Evolutionary conservation across 768 basidiomycete genomes (phyloP).

Genomic region (Cytidiella melzeri): DNA sequence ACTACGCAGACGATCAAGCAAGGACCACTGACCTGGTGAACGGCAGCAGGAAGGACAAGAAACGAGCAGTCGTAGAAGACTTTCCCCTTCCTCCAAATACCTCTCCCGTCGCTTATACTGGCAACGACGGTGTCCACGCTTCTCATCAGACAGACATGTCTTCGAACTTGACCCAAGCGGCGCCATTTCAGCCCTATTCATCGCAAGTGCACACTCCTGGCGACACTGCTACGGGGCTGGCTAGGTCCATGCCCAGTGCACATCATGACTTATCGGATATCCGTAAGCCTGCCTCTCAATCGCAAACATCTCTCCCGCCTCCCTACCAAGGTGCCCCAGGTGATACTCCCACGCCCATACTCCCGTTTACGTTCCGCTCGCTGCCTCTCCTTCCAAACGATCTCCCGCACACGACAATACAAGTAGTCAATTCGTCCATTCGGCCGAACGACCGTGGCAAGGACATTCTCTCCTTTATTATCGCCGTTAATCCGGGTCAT

Average conservation of each 20-base stretch:
- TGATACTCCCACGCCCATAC: conserved; percentile 19
- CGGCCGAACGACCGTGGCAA: conserved; percentile 86
- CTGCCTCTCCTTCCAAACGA: conserved; percentile 66
- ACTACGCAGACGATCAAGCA: conserved; percentile 12
- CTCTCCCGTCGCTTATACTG: conserved; percentile 8
- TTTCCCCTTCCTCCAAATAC: conserved; percentile 43
- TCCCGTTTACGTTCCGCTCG: conserved; percentile 51
- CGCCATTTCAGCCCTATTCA: background rate
- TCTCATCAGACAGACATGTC: conserved; percentile 4
- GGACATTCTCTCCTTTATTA: conserved; percentile 86
- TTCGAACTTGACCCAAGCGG: background rate
- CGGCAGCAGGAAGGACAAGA: no score
- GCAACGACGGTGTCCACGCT: conserved; percentile 16
- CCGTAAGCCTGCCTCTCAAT: conserved; percentile 7
- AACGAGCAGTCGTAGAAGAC: conserved; percentile 42
- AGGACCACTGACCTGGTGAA: conserved; percentile 4
- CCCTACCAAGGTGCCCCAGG: conserved; percentile 16
- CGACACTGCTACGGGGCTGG: background rate
- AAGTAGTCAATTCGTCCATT: conserved; percentile 78
- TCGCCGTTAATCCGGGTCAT: conserved; percentile 65
- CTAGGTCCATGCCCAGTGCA: background rate
- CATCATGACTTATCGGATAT: background rate
- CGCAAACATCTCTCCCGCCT: conserved; percentile 15
- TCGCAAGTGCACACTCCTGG: background rate
- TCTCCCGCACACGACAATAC: conserved; percentile 63